These are phyloP conservation scores for Angomonas ambiguus DNA, from an alignment of 208 protist genomes.

Conservation along the genomic window DNA sequence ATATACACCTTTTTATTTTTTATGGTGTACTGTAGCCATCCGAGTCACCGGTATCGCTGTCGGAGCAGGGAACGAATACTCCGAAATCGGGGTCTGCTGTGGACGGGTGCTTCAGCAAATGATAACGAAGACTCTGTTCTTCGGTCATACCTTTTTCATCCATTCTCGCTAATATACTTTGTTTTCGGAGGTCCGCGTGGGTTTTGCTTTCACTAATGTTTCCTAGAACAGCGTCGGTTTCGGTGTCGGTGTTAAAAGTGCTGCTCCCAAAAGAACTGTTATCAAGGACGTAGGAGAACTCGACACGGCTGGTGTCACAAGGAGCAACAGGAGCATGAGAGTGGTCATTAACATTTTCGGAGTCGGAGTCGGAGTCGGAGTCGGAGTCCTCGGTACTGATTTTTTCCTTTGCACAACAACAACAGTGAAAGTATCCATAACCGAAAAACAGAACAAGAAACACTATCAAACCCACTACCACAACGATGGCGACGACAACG, in stretches of 20 bases:
- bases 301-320: too few relatives aligned
- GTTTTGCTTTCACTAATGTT: neutral
- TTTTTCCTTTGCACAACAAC: neutral
- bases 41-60: neutral
- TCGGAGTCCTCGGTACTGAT: neutral
- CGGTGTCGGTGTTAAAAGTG: too few relatives aligned
- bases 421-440: neutral
- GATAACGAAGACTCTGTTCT: neutral
- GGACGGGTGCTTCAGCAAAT: neutral
- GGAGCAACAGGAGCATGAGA: too few relatives aligned
- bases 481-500: neutral
- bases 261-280: too few relatives aligned
- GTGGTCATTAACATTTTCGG: neutral
- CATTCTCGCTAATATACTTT: neutral
- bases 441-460: neutral
- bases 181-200: neutral
- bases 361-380: neutral
- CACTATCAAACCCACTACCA: neutral
- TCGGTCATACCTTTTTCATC: neutral
- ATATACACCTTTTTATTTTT: conserved; percentile 1
- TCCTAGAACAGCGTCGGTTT: too few relatives aligned
- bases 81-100: neutral
- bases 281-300: too few relatives aligned
- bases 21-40: neutral
- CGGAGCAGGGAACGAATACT: neutral